Evolutionary conservation across 257 asterid species (phyloP).

Genomic region (Euphrasia confusa): DNA sequence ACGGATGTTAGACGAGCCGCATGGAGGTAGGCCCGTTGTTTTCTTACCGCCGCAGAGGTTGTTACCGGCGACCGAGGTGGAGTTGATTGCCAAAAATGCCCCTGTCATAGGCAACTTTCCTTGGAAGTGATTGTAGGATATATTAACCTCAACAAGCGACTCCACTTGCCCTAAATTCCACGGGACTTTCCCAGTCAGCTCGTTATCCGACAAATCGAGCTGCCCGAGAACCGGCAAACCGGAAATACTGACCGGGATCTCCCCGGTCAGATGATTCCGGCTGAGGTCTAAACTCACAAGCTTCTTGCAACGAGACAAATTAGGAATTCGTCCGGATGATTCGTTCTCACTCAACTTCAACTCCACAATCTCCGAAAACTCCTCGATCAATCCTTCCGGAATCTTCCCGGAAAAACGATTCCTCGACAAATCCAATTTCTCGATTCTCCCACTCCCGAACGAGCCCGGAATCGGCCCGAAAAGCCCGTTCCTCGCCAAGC

Average conservation of each 20-base stretch:
- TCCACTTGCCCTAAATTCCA: conserved; percentile 48
- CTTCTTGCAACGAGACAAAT: conserved; percentile 51
- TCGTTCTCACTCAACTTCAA: conserved; percentile 45
- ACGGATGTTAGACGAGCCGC: conserved; percentile 32
- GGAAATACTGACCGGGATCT: conserved; percentile 53
- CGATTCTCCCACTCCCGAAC: conserved; percentile 58
- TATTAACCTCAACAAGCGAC: conserved; percentile 64
- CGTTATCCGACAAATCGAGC: conserved; percentile 68
- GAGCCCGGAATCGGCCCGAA: conserved; percentile 43
- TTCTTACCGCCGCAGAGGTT: conserved; percentile 52
- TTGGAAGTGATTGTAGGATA: conserved; percentile 61
- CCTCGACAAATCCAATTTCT: conserved; percentile 58
- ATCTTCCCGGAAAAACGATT: conserved; percentile 52
- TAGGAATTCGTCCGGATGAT: conserved; percentile 62
- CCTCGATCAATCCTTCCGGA: conserved; percentile 39
- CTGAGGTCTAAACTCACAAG: conserved; percentile 71
- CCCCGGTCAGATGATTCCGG: conserved; percentile 48
- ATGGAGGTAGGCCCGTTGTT: conserved; percentile 50
- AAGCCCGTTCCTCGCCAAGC: conserved; percentile 50
- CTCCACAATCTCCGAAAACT: conserved; percentile 46
- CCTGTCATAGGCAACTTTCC: conserved; percentile 68
- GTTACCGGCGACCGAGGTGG: conserved; percentile 53
- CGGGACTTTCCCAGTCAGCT: conserved; percentile 56
- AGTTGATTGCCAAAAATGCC: conserved; percentile 63
- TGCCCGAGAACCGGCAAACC: conserved; percentile 71